Percentiles rank a stretch among this genome's conserved stretches.
These are phyloP conservation scores for Mrakia frigida DNA, from an alignment of 768 basidiomycete genomes.

Conservation along the genomic window DNA sequence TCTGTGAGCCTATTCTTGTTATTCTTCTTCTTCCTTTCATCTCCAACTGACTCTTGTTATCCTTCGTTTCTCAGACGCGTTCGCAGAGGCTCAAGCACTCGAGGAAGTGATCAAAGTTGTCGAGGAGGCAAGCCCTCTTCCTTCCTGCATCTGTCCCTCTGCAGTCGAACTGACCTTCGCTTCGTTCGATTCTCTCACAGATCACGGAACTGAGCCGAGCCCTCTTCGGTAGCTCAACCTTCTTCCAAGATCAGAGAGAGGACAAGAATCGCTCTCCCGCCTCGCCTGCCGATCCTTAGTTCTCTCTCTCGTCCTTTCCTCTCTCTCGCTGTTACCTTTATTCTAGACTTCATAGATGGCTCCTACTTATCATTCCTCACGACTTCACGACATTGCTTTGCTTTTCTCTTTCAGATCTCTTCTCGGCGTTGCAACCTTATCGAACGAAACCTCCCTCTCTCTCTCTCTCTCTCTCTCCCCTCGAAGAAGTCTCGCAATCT, in stretches of 20 bases:
- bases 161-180: not conserved
- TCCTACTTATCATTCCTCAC: not conserved
- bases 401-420: not conserved
- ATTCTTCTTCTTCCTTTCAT: too few species aligned
- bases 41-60: not conserved
- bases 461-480: not conserved
- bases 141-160: too few species aligned
- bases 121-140: constrained; percentile 27
- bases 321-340: not conserved
- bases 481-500: not conserved
- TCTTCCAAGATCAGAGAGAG: constrained; percentile 2
- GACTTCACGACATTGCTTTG: not conserved
- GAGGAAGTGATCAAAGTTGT: constrained; percentile 24
- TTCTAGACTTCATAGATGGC: too few species aligned
- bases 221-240: constrained; percentile 14
- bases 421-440: too few species aligned
- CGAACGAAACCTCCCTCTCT: too few species aligned
- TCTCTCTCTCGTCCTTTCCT: not conserved
- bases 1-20: constrained; percentile 2
- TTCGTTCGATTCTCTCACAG: not conserved
- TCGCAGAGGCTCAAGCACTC: constrained; percentile 27
- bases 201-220: constrained; percentile 16
- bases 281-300: not conserved
- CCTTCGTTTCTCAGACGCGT: constrained; percentile 2
- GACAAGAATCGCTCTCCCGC: not conserved